These are phyloP conservation scores for Ceratobasidium papillatum DNA, from an alignment of 1,284 basidiomycete species.

Conservation along the genomic window DNA sequence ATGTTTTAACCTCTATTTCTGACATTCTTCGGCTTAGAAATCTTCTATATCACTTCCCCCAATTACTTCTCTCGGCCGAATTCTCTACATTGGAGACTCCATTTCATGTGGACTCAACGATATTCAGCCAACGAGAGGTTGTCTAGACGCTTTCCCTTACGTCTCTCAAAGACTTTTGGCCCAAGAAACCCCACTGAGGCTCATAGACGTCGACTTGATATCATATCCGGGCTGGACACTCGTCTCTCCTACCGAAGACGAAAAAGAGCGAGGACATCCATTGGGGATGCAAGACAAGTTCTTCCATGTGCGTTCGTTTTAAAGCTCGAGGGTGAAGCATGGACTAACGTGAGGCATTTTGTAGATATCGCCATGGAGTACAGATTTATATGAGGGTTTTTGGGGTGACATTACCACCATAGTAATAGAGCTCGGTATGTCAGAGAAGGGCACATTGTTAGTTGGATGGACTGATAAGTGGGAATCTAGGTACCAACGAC, in stretches of 20 bases:
- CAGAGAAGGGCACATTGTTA: not conserved
- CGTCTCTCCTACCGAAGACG: not conserved
- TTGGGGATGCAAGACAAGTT: not conserved
- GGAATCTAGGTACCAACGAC: constrained; percentile 3
- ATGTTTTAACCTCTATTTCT: not conserved
- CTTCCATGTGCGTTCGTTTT: not conserved
- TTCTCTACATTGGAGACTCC: constrained; percentile 14
- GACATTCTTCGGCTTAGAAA: not conserved
- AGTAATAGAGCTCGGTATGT: constrained; percentile 1
- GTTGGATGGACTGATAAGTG: not conserved
- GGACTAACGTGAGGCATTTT: not conserved
- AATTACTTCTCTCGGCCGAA: not conserved
- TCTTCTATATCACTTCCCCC: not conserved
- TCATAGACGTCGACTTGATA: not conserved
- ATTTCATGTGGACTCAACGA: not conserved
- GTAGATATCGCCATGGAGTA: constrained; percentile 1
- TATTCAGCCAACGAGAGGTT: not conserved
- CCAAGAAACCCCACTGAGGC: not conserved
- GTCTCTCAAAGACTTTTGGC: constrained; percentile 2
- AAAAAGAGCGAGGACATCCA: not conserved
- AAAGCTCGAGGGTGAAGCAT: not conserved
- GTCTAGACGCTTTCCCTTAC: constrained; percentile 16
- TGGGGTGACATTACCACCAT: not conserved
- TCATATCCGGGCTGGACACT: constrained; percentile 17
- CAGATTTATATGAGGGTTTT: not conserved